phyloP scores from a whole-genome alignment of 371 early-diverging fungal genomes.

The Amoeboaphelidium occidentale region DNA sequence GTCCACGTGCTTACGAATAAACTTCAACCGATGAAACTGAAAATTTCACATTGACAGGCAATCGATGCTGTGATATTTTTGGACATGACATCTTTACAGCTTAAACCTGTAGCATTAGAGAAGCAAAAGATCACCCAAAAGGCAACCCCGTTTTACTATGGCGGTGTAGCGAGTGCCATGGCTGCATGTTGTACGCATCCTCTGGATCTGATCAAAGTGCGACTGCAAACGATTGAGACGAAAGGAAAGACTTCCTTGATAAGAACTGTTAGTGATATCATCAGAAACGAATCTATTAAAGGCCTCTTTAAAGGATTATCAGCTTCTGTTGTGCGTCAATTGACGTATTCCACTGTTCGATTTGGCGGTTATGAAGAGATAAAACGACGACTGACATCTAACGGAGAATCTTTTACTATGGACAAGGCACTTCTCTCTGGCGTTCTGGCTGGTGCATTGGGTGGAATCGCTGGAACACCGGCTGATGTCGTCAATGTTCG shows the following conservation, averaged over 20 bases:
- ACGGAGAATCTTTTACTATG: conserved; percentile 11
- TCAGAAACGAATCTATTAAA: conserved; percentile 20
- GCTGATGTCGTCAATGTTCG: conserved; percentile 61
- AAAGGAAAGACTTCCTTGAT: conserved; percentile 21
- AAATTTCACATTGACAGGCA: too few relatives aligned
- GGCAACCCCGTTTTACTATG: conserved; percentile 6
- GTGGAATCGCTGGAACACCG: conserved; percentile 45
- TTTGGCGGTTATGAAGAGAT: conserved; percentile 46
- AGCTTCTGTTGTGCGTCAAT: conserved; percentile 43
- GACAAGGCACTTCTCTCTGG: conserved; percentile 23
- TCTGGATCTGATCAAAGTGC: conserved; percentile 59
- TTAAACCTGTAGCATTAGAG: too few relatives aligned
- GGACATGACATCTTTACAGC: too few relatives aligned
- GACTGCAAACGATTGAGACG: conserved; percentile 44
- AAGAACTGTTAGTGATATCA: conserved; percentile 21
- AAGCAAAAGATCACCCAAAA: background rate
- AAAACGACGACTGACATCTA: conserved; percentile 19
- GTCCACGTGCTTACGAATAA: too few relatives aligned
- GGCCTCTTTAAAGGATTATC: conserved; percentile 41
- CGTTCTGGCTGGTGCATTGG: conserved; percentile 39
- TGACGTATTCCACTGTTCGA: conserved; percentile 50
- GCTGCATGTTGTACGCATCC: conserved; percentile 48
- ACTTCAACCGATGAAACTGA: too few relatives aligned
- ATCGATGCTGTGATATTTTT: too few relatives aligned
- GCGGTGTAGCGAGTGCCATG: conserved; percentile 28